Evolutionary conservation across 331 rosid species (phyloP), one percentile per base, ranked within the genome.

Genomic region (Spiraea crenata): DNA sequence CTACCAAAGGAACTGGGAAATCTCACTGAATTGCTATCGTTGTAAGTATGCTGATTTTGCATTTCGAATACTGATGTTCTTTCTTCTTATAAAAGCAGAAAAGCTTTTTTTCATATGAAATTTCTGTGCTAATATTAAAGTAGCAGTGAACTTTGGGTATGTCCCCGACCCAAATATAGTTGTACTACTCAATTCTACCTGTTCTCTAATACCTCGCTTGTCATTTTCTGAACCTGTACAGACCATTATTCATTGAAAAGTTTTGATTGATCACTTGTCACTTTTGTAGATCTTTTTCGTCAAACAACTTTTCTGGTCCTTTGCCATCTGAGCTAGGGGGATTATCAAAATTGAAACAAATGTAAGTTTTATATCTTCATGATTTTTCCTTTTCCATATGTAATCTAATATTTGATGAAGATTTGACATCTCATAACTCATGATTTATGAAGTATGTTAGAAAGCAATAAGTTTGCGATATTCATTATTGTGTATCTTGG

Each of bases 1-100:
- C 82, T 91, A 69, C 96, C 97, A 3, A 89, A 81, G 75, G 91
- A 85, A 77, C 66, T 91, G 61, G 93, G 87, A 77, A 45, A 83
- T 52, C 96, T 89, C 48, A 76, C 86, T 1, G 58, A 79, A 35
- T 74, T 92, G 63, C 4, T 0, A 44, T 0, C 1, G 48, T 41
- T 87, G 96, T 92, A 85, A 11, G 96, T 79, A 65, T 19, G 39
- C n/a, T 51, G n/a, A 39, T 37, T 15, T 17, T 20, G 46, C 9
- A 52, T 0, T 46, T 25, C 40, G 59, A 3, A 17, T n/a, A n/a
- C n/a, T n/a, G n/a, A 25, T 25, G 31, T 25, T 25, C 31, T 25
- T 25, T 25, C 31, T 25, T 25, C 31, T 25, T 25, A 25, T 25
- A 25, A 25, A 25, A 25, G 31, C 1, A 25, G 31, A 25, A 25